These are phyloP conservation scores for Diplodia mutila DNA, from an alignment of 2,329 filamentous ascomycete species.

Conservation along the genomic window DNA sequence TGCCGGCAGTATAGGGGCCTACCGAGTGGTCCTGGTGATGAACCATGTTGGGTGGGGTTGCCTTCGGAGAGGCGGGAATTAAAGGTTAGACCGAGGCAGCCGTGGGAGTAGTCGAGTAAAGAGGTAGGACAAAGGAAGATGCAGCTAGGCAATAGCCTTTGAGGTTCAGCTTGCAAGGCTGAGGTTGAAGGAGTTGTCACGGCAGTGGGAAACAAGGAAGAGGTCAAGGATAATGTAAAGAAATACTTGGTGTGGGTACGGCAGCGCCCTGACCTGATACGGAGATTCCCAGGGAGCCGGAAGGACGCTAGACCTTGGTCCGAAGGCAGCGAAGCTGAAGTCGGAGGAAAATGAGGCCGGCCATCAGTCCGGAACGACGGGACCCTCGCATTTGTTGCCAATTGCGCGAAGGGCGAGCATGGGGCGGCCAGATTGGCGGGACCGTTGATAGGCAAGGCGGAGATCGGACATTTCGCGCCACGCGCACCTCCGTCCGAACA, in stretches of 20 bases:
- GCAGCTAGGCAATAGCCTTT: background rate
- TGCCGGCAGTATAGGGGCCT: conserved; percentile 13
- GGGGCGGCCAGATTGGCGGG: background rate
- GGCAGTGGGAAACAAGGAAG: background rate
- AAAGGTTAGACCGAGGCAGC: background rate
- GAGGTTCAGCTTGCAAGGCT: background rate
- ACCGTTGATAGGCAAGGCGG: background rate
- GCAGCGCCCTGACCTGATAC: background rate
- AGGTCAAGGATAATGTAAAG: background rate
- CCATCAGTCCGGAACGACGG: background rate
- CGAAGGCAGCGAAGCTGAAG: background rate
- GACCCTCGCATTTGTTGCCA: background rate
- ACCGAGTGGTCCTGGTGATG: background rate
- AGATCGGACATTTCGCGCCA: conserved; percentile 8
- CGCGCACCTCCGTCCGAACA: conserved; percentile 1
- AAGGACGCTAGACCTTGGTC: background rate
- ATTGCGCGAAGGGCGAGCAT: background rate
- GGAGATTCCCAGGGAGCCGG: conserved; percentile 13
- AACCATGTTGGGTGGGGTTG: conserved; percentile 2
- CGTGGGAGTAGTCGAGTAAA: too few species aligned
- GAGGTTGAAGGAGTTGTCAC: conserved; percentile 2
- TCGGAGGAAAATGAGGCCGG: conserved; percentile 10
- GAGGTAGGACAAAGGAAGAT: too few species aligned
- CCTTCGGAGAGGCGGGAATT: conserved; percentile 1
- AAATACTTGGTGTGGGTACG: background rate